phyloP scores from a whole-genome alignment of 257 asterid genomes.

The Salvia rosmarinus region DNA sequence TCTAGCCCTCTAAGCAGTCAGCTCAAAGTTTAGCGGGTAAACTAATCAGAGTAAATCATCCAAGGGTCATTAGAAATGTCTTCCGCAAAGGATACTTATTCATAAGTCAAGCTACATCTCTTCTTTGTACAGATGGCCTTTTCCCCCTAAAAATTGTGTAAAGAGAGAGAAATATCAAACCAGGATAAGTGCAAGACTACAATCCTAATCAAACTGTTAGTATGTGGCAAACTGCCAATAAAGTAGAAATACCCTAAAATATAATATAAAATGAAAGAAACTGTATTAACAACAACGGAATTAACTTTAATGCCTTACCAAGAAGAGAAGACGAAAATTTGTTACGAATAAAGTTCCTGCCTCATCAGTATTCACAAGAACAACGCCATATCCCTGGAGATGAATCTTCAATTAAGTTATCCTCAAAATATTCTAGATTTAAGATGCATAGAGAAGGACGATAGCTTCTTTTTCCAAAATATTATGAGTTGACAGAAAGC shows the following conservation, averaged over 20 bases:
- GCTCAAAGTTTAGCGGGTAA: constrained; percentile 5
- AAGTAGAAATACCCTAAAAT: neutral
- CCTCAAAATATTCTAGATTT: constrained; percentile 17
- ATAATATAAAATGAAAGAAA: neutral
- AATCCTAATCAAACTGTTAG: neutral
- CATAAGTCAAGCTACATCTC: constrained; percentile 4
- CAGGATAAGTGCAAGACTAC: neutral
- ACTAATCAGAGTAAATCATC: neutral
- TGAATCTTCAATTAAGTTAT: constrained; percentile 38
- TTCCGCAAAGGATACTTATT: neutral
- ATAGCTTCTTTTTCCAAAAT: no score
- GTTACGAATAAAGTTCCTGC: constrained; percentile 93
- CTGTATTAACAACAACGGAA: neutral
- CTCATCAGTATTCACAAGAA: constrained; percentile 91
- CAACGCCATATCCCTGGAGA: constrained; percentile 83
- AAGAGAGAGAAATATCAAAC: neutral
- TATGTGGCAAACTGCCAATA: neutral
- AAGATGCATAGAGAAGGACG: no score
- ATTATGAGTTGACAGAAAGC: no score
- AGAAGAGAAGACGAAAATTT: constrained; percentile 91
- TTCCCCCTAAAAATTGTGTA: neutral
- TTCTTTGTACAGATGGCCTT: neutral
- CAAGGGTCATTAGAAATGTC: neutral
- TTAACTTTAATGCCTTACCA: constrained; percentile 50
- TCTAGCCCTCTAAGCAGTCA: neutral